Base-by-base conservation (phyloP, 805 yeast genomes). In the Scheffersomyces lignosus region DNA sequence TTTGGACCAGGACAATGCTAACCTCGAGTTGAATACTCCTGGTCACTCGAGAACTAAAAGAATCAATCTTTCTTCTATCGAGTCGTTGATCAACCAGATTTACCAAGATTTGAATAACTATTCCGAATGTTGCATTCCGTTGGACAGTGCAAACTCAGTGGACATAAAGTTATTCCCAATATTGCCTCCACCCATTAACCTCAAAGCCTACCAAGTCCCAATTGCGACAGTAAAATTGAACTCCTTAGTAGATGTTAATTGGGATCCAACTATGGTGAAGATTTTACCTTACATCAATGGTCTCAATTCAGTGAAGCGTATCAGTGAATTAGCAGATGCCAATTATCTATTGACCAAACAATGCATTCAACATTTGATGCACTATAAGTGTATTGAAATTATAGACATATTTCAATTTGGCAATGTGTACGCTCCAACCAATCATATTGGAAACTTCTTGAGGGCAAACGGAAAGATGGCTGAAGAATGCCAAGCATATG, bases 211-310 rank as follows among this genome's bases (percentile, higher is more conserved):
- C 49, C 96, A 91, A 58, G 99, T 93, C 1, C 99, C 99, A 0
- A 78, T 90, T 4, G 78, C 95, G n/a, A 82, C 91, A 0, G 96
- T 93, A 1, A 80, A 81, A 35, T 64, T 93, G 23, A 73, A 74
- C 18, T 66, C 76, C 26, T 69, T 93, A 43, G 81, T 87, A 29
- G 99, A 93, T 59, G 83, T 86, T 6, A 83, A 86, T 51, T 93
- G 99, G 97, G 99, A 93, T 60, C 97, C 97, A 1, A 91, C 98
- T 2, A 84, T 93, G 93, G 70, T 88, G 31, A 83, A 85, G 48
- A 86, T 93, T 16, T 63, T 87, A 8, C 96, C 96, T 0, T 84
- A 71, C 47, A 87, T 93, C 33, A 80, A 93, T 52, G 99, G 99
- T 1, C 71, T 89, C 33, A 91, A 91, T 56, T 86, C 93, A 4